Evolutionary conservation across 2,329 filamentous ascomycete species (phyloP), one percentile per base, ranked within the genome.

Genomic region (Sclerotinia sclerotiorum): DNA sequence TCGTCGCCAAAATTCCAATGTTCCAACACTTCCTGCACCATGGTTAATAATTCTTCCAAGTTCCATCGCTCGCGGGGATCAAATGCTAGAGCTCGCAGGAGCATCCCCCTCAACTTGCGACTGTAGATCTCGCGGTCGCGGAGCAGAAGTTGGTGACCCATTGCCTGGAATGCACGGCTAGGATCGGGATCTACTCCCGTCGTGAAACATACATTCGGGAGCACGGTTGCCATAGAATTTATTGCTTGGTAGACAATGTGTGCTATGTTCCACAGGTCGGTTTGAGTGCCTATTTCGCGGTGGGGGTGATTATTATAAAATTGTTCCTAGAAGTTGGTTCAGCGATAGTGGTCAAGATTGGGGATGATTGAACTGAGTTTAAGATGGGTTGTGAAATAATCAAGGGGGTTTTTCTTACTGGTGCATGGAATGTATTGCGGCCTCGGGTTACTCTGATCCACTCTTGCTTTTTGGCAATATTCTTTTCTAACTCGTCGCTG

Each of bases 171-270:
- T 21, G 21, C 21, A 5, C 5, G 0, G 5, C 2, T 21, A 13
- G 60, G 46, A 2, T 21, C 15, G 3, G 60, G 60, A 5, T 63
- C 46, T 6, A 63, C n/a, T 39, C 46, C 46, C 19, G 32, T 63
- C 46, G 1, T 24, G 32, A 63, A 63, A 17, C 5, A 0, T 27
- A 13, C 15, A 17, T 51, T 13, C 0, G 5, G 1, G 7, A 29
- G n/a, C 1, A 51, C n/a, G 4, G 5, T 0, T 13, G 21, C 0
- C 0, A 3, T 1, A 2, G 24, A 8, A 7, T 27, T 24, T 5
- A 63, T 1, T 32, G 46, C 39, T 48, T 39, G 32, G n/a, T 27
- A 42, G 7, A 63, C 42, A 42, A 63, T 1, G 5, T 51, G 48
- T 15, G 46, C 46, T 21, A 39, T 11, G 39, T 63, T 63, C 60